phyloP scores from a whole-genome alignment of 805 yeast genomes.

The Metschnikowia orientalis region DNA sequence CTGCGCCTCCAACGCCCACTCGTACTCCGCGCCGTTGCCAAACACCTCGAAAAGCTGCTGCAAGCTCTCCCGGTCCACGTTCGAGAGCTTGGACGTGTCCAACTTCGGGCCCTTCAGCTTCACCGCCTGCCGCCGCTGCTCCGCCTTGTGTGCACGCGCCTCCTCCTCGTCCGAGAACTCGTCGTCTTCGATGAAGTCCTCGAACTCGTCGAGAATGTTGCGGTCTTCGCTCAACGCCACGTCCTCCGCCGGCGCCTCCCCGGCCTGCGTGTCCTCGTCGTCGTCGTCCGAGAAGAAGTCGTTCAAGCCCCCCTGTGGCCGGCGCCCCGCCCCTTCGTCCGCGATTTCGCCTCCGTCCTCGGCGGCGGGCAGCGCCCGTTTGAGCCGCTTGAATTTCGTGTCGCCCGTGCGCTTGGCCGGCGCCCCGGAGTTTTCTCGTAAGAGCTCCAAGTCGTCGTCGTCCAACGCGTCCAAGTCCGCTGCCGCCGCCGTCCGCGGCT shows the following conservation, averaged over 20 bases:
- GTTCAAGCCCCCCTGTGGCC: slow-evolving; percentile 40
- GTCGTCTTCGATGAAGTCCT: slow-evolving; percentile 96
- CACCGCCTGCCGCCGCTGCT: slow-evolving; percentile 30
- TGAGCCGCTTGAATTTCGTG: slow-evolving; percentile 71
- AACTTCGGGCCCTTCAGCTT: slow-evolving; percentile 40
- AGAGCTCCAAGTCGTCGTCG: slow-evolving; percentile 90
- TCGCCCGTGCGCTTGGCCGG: slow-evolving; percentile 32
- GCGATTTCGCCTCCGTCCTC: slow-evolving; percentile 29
- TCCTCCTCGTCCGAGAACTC: slow-evolving; percentile 82
- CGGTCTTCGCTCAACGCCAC: slow-evolving; percentile 21
- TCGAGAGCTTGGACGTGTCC: slow-evolving; percentile 55
- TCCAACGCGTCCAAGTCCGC: slow-evolving; percentile 66
- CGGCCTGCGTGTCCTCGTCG: slow-evolving; percentile 6
- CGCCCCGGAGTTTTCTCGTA: slow-evolving; percentile 89
- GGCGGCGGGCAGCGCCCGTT: slow-evolving; percentile 51
- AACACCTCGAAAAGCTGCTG: slow-evolving; percentile 92
- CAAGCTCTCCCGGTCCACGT: slow-evolving; percentile 81
- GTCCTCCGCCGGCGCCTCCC: slow-evolving; percentile 12
- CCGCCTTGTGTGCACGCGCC: slow-evolving; percentile 32
- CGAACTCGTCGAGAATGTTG: slow-evolving; percentile 72
- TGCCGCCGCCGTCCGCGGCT: slow-evolving; percentile 6
- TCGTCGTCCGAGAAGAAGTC: slow-evolving; percentile 70
- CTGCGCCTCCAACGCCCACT: slow-evolving; percentile 96
- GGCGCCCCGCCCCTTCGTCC: slow-evolving; percentile 7
- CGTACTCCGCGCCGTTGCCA: slow-evolving; percentile 96